Conservation (phyloP, 2,329 filamentous ascomycete species). For the Diaporthe vexans region DNA sequence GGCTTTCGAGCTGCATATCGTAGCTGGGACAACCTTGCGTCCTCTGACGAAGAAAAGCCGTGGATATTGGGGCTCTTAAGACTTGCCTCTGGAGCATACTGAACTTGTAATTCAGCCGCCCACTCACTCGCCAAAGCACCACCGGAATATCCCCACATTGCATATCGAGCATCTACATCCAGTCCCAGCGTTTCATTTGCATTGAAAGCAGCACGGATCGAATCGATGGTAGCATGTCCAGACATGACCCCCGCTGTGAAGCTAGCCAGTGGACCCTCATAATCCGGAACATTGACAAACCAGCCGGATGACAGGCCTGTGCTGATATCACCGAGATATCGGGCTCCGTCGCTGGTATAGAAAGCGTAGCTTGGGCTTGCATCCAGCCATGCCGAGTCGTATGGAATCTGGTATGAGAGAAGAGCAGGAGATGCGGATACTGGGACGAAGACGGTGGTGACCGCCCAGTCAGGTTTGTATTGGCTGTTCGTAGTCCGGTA, state of each 20-base stretch:
- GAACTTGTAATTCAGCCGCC: slow-evolving; percentile 65
- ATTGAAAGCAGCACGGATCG: slow-evolving; percentile 57
- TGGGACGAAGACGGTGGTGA: slow-evolving; percentile 55
- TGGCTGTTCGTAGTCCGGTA: slow-evolving; percentile 55
- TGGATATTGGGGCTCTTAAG: background rate
- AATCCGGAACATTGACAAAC: slow-evolving; percentile 62
- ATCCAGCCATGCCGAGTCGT: slow-evolving; percentile 56
- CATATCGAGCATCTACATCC: slow-evolving; percentile 49
- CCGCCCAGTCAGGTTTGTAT: slow-evolving; percentile 54
- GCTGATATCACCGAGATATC: slow-evolving; percentile 46
- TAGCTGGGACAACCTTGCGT: background rate
- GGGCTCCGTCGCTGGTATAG: slow-evolving; percentile 42
- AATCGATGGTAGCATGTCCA: slow-evolving; percentile 61
- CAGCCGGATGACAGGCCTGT: slow-evolving; percentile 56
- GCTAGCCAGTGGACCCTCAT: slow-evolving; percentile 59
- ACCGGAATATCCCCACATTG: slow-evolving; percentile 69
- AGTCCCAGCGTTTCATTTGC: slow-evolving; percentile 43
- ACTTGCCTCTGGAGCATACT: slow-evolving; percentile 63
- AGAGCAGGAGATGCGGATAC: slow-evolving; percentile 46
- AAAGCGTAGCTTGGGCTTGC: slow-evolving; percentile 54
- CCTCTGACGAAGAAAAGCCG: background rate
- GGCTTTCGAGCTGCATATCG: background rate
- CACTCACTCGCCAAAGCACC: slow-evolving; percentile 65
- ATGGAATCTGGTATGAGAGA: slow-evolving; percentile 59
- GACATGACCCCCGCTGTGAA: slow-evolving; percentile 59